Evolutionary conservation across 805 yeast genomes (phyloP).

Genomic region (Naumovozyma dairenensis): DNA sequence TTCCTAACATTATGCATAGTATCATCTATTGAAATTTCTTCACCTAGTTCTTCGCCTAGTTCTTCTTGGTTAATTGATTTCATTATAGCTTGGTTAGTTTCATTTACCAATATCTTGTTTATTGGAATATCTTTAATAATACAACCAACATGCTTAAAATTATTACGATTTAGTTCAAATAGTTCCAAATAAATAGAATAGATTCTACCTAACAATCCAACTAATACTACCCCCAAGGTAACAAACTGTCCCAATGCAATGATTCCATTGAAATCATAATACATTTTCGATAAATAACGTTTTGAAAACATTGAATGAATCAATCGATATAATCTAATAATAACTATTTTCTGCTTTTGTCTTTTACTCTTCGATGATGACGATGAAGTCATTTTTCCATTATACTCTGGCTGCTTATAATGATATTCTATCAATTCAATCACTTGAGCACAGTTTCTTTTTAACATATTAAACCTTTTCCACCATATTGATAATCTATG

Average conservation of each 20-base stretch:
- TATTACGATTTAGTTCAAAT: constrained; percentile 10
- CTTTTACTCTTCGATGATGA: constrained; percentile 1
- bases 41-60: constrained; percentile 23
- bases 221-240: constrained; percentile 56
- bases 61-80: constrained; percentile 19
- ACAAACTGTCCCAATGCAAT: constrained; percentile 71
- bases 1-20: not conserved
- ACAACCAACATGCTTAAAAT: constrained; percentile 7
- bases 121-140: constrained; percentile 4
- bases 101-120: not conserved
- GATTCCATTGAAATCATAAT: constrained; percentile 54
- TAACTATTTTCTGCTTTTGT: constrained; percentile 6
- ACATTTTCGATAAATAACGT: constrained; percentile 38
- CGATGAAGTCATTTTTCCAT: too few species aligned
- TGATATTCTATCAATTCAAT: too few species aligned
- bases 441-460: constrained; percentile 35
- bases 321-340: constrained; percentile 8
- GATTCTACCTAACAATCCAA: constrained; percentile 47
- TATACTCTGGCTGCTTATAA: too few species aligned
- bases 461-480: constrained; percentile 53
- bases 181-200: constrained; percentile 16
- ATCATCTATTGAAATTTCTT: not conserved
- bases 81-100: not conserved
- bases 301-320: constrained; percentile 24
- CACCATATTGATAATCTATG: constrained; percentile 72